Percentiles rank a stretch among this genome's conserved stretches.
Conservation (phyloP, 2,329 filamentous ascomycete species). For the Diaporthe sp. region DNA sequence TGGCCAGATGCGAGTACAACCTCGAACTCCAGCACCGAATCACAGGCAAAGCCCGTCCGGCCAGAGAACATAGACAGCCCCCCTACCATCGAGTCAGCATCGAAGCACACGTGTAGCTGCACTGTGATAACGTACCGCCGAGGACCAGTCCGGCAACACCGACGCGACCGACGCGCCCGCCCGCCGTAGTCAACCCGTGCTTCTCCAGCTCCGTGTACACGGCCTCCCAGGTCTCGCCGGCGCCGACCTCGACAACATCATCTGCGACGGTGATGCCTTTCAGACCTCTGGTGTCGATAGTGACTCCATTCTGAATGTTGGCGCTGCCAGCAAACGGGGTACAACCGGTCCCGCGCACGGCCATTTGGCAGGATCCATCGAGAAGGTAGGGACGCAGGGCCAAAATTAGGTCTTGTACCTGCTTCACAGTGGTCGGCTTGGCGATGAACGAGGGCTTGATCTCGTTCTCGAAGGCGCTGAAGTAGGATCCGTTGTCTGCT, state of each 20-base stretch:
- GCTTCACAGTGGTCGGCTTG: slow-evolving; percentile 36
- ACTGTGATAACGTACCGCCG: slow-evolving; percentile 28
- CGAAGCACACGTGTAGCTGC: not conserved
- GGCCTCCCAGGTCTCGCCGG: slow-evolving; percentile 42
- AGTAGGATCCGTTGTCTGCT: slow-evolving; percentile 44
- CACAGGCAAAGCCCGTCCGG: slow-evolving; percentile 44
- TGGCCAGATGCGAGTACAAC: slow-evolving; percentile 31
- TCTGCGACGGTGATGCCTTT: slow-evolving; percentile 41
- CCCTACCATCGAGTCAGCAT: not conserved
- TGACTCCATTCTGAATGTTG: slow-evolving; percentile 44
- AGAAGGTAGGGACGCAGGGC: slow-evolving; percentile 41
- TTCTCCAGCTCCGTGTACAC: slow-evolving; percentile 42
- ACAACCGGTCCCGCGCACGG: slow-evolving; percentile 42
- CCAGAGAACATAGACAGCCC: slow-evolving; percentile 27
- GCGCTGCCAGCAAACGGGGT: slow-evolving; percentile 42
- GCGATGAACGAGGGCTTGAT: slow-evolving; percentile 43
- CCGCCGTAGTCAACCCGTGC: slow-evolving; percentile 40
- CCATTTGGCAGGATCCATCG: slow-evolving; percentile 37
- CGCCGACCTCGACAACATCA: slow-evolving; percentile 41
- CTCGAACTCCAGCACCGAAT: slow-evolving; percentile 43
- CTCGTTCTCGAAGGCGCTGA: slow-evolving; percentile 45
- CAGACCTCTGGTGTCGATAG: slow-evolving; percentile 43
- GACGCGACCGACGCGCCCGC: slow-evolving; percentile 40
- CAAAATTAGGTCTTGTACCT: slow-evolving; percentile 40
- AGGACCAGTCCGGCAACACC: slow-evolving; percentile 41